These are phyloP conservation scores for Aeschynomene evenia DNA, from an alignment of 306 rosid genomes.

Conservation along the genomic window DNA sequence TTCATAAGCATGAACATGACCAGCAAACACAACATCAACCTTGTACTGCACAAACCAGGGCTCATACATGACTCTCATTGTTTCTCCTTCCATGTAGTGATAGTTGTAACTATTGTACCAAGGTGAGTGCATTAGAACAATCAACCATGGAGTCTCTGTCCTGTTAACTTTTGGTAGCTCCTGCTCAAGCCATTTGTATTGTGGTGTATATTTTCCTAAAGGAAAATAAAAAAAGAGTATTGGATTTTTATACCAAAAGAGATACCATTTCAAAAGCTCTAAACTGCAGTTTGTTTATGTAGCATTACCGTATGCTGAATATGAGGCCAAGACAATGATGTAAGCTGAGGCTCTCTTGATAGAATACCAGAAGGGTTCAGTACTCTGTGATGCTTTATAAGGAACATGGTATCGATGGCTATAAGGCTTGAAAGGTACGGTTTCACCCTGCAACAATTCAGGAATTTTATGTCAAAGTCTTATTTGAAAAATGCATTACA, in stretches of 20 bases:
- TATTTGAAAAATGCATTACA: background rate
- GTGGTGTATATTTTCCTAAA: constrained; percentile 93
- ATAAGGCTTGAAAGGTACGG: constrained; percentile 64
- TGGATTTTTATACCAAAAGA: background rate
- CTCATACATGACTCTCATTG: constrained; percentile 83
- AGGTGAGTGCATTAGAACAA: constrained; percentile 77
- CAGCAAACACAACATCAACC: constrained; percentile 81
- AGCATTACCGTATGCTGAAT: constrained; percentile 71
- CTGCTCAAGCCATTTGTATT: constrained; percentile 65
- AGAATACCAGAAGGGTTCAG: constrained; percentile 83
- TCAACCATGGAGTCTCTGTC: constrained; percentile 83
- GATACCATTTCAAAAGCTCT: background rate
- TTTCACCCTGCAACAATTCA: constrained; percentile 59
- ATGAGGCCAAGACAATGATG: constrained; percentile 76
- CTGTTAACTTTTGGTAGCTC: constrained; percentile 77
- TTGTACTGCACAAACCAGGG: constrained; percentile 67
- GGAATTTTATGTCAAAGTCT: background rate
- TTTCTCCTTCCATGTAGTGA: constrained; percentile 94
- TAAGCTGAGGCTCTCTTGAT: constrained; percentile 87
- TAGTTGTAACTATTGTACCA: constrained; percentile 67
- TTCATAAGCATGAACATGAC: constrained; percentile 96
- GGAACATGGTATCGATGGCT: constrained; percentile 58
- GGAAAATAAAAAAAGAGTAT: background rate
- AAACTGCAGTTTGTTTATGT: background rate
- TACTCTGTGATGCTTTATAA: constrained; percentile 55